Evolutionary conservation across 768 basidiomycete species (phyloP).

Genomic region (Hortiboletus flavorubellus): DNA sequence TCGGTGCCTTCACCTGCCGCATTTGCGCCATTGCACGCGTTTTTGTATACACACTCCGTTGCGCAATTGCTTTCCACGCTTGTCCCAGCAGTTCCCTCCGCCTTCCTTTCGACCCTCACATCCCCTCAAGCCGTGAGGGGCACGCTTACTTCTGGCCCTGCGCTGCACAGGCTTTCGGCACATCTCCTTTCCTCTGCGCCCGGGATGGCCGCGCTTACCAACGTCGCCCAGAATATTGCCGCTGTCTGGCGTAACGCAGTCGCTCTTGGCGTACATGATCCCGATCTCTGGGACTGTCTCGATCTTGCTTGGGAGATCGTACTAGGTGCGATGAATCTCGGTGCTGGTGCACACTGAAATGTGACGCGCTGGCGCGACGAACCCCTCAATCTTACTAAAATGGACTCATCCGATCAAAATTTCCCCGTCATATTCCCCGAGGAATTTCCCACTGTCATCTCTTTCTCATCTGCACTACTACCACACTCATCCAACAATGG

Average conservation of each 20-base stretch:
- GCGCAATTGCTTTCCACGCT: constrained; percentile 50
- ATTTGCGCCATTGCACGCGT: constrained; percentile 57
- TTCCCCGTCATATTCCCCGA: constrained; percentile 6
- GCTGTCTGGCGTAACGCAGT: constrained; percentile 73
- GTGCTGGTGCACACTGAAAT: constrained; percentile 38
- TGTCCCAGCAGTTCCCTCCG: constrained; percentile 33
- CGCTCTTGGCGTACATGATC: constrained; percentile 65
- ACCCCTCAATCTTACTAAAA: constrained; percentile 18
- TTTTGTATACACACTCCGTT: constrained; percentile 62
- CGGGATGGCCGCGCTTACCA: constrained; percentile 44
- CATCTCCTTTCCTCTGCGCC: constrained; percentile 49
- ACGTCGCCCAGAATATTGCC: constrained; percentile 47
- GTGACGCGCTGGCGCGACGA: constrained; percentile 21
- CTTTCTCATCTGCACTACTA: constrained; percentile 20
- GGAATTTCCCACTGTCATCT: constrained; percentile 27
- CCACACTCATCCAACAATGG: constrained; percentile 15
- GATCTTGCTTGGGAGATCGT: constrained; percentile 67
- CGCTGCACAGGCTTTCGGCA: constrained; percentile 53
- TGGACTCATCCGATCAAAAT: constrained; percentile 15
- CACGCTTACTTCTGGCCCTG: constrained; percentile 45
- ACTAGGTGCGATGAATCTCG: constrained; percentile 55
- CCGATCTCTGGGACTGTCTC: constrained; percentile 62
- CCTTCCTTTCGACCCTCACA: constrained; percentile 30
- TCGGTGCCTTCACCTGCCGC: constrained; percentile 59
- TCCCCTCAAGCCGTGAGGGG: constrained; percentile 35